phyloP scores from a whole-genome alignment of 257 asterid genomes.

The Linderniella brevidens region DNA sequence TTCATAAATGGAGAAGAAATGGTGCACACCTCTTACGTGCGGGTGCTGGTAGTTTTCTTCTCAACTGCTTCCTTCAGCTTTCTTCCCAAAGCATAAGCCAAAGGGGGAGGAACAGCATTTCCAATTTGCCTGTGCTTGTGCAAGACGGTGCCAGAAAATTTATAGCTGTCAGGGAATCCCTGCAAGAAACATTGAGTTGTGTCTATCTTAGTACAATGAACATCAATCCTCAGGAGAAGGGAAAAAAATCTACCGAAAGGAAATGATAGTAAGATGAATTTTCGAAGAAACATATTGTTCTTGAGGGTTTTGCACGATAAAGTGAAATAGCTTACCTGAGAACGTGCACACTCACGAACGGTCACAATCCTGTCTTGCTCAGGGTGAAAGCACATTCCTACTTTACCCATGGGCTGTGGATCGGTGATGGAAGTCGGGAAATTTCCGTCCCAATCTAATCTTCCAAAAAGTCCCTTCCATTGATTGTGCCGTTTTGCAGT shows the following conservation, averaged over 20 bases:
- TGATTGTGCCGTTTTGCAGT: slow-evolving; percentile 98
- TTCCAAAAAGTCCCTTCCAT: slow-evolving; percentile 93
- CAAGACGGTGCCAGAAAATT: slow-evolving; percentile 46
- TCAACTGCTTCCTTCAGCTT: slow-evolving; percentile 72
- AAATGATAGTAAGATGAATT: too few relatives aligned
- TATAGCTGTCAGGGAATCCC: slow-evolving; percentile 80
- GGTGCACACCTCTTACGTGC: too few relatives aligned
- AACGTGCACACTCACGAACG: slow-evolving; percentile 95
- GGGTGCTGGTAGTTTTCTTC: background rate
- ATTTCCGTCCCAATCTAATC: slow-evolving; percentile 95
- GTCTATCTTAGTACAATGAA: background rate
- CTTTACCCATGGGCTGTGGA: slow-evolving; percentile 96
- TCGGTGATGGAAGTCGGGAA: slow-evolving; percentile 85
- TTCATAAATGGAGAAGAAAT: too few relatives aligned
- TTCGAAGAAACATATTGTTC: too few relatives aligned
- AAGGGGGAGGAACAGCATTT: slow-evolving; percentile 92
- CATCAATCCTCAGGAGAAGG: background rate
- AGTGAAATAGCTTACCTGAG: slow-evolving; percentile 48
- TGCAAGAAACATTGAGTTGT: slow-evolving; percentile 14
- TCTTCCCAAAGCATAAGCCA: slow-evolving; percentile 74
- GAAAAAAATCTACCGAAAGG: background rate
- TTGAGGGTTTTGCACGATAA: too few relatives aligned
- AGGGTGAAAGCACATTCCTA: slow-evolving; percentile 97
- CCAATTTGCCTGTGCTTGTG: slow-evolving; percentile 87
- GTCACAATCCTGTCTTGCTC: slow-evolving; percentile 92